Evolutionary conservation across 345 rosid genomes (phyloP).

Genomic region (Clausena lansium): DNA sequence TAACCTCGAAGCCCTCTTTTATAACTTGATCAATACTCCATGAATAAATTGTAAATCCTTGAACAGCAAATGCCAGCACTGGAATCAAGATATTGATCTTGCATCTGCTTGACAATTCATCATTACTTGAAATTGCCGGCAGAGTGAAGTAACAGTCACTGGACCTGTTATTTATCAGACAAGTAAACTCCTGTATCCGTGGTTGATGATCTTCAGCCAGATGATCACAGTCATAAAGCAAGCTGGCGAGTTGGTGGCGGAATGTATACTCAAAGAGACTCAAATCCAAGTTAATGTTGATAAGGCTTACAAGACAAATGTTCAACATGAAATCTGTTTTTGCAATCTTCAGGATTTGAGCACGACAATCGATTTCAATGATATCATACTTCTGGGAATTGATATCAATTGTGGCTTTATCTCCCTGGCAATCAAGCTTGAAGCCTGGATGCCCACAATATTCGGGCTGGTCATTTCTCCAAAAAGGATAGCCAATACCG

Average conservation of each 20-base stretch:
- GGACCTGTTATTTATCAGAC: not conserved
- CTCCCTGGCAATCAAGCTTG: conserved; percentile 14
- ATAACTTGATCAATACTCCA: not conserved
- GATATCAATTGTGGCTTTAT: not conserved
- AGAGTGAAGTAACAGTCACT: not conserved
- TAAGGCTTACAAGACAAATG: not conserved
- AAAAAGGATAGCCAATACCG: conserved; percentile 20
- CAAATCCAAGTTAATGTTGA: not conserved
- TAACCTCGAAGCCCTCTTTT: conserved; percentile 25
- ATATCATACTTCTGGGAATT: conserved; percentile 3
- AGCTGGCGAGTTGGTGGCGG: not conserved
- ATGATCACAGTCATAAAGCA: conserved; percentile 4
- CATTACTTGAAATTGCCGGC: not conserved
- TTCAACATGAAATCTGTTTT: not conserved
- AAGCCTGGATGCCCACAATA: conserved; percentile 22
- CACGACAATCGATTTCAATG: not conserved
- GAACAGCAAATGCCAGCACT: not conserved
- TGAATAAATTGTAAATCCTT: not conserved
- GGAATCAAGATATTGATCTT: not conserved
- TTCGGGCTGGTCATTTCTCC: not conserved
- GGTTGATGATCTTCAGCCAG: not conserved
- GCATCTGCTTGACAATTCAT: not conserved
- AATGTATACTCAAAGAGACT: not conserved
- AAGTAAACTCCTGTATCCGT: not conserved
- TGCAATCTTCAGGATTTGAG: conserved; percentile 11